These are phyloP conservation scores for Tylopilus orsonianus DNA, from an alignment of 1,284 basidiomycete genomes.

Conservation along the genomic window DNA sequence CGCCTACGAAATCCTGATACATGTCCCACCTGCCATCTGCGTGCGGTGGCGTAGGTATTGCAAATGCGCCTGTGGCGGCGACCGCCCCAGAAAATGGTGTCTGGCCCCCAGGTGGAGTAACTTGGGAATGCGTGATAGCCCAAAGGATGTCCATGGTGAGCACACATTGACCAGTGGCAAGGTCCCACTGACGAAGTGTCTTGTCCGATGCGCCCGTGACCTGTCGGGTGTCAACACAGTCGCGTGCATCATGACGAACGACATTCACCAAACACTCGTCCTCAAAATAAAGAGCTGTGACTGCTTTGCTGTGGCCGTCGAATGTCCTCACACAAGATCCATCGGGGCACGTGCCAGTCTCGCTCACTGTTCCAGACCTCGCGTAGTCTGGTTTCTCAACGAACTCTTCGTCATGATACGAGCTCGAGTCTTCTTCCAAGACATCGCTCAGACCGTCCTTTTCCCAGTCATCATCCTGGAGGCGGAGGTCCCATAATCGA, in stretches of 20 bases:
- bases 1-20: constrained; percentile 97
- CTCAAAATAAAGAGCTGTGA: constrained; percentile 94
- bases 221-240: constrained; percentile 39
- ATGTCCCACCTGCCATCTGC: constrained; percentile 92
- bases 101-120: constrained; percentile 42
- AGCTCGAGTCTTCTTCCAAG: constrained; percentile 53
- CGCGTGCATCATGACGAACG: constrained; percentile 4
- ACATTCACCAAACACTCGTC: constrained; percentile 81
- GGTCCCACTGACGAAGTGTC: constrained; percentile 97
- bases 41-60: constrained; percentile 83
- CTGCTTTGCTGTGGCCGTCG: constrained; percentile 91
- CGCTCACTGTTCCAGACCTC: constrained; percentile 32
- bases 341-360: constrained; percentile 36
- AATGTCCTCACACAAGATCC: constrained; percentile 73
- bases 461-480: constrained; percentile 75
- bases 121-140: constrained; percentile 92
- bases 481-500: constrained; percentile 84
- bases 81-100: constrained; percentile 54
- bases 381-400: constrained; percentile 39
- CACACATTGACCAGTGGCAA: constrained; percentile 95
- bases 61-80: constrained; percentile 66
- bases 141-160: constrained; percentile 99
- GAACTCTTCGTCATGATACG: constrained; percentile 34
- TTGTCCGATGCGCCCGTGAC: constrained; percentile 98
- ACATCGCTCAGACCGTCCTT: constrained; percentile 58